Percentiles rank a stretch among this genome's conserved stretches.
Evolutionary conservation across 169 alveolate species (phyloP).

Genomic region (Babesia caballi): DNA sequence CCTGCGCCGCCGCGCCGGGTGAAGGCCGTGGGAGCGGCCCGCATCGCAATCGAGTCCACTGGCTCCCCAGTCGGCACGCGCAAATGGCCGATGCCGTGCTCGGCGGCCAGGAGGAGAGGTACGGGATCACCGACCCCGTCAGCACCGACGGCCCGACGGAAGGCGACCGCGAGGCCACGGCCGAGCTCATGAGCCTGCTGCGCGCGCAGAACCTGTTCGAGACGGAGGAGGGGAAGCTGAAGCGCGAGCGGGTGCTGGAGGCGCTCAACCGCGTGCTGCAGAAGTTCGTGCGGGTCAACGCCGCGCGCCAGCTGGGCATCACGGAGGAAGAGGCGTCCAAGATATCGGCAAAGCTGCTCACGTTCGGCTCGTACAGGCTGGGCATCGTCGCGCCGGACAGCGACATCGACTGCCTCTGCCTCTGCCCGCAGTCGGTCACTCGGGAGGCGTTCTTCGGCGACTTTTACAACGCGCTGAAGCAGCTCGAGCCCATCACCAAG

Average conservation of each 20-base stretch:
- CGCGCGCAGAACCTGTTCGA: constrained; percentile 83
- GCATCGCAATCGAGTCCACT: too few relatives aligned
- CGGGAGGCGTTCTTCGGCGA: constrained; percentile 90
- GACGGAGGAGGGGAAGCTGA: constrained; percentile 83
- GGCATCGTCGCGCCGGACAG: constrained; percentile 97
- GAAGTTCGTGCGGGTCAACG: constrained; percentile 85
- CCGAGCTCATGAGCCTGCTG: constrained; percentile 74
- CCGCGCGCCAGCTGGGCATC: constrained; percentile 66
- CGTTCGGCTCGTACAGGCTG: constrained; percentile 95
- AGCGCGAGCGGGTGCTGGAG: constrained; percentile 86
- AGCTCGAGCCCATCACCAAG: constrained; percentile 86
- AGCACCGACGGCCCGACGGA: constrained; percentile 75
- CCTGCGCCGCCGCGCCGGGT: too few relatives aligned
- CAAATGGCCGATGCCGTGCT: constrained; percentile 14
- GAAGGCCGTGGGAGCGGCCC: too few relatives aligned
- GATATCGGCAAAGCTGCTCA: constrained; percentile 89
- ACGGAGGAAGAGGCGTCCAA: constrained; percentile 84
- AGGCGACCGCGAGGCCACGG: constrained; percentile 77
- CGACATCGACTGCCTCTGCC: constrained; percentile 97
- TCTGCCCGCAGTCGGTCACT: constrained; percentile 93
- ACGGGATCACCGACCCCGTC: constrained; percentile 77
- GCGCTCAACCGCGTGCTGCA: constrained; percentile 84
- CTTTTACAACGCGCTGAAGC: constrained; percentile 85
- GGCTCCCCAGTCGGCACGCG: too few relatives aligned
- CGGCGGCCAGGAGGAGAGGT: neutral